Base-by-base conservation (phyloP, 106 monocot genomes). In the Phalaenopsis aphrodite region DNA sequence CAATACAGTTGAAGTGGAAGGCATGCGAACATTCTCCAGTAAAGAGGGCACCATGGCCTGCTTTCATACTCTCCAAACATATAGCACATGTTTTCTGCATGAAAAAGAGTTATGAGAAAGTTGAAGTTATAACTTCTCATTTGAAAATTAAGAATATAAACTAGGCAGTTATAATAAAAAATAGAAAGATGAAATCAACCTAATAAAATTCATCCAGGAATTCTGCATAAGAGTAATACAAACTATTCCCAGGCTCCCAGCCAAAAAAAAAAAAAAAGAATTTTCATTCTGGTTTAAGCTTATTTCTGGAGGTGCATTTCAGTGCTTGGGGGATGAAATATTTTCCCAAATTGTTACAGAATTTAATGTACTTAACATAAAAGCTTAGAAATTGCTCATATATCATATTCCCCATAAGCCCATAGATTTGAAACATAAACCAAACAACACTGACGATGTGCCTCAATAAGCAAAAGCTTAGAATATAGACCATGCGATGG, bases 1-100 rank as follows among this genome's bases (percentile, higher is more conserved):
- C 80, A 69, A 96, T 91, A 88, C 96, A 96, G 77, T 86, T 88
- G 80, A 96, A 96, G 85, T 93, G 96, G 83, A 96, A 96, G 66
- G 84, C 85, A 42, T 94, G 96, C 8, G 90, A 90, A 86, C 96
- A 96, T 73, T 96, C 96, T 56, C 93, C 96, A 39, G 93, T 96
- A 85, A 96, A 96, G 18, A 96, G 85, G 21, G 93, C 96, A 1
- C 93, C 96, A 61, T 87, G 82, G n/a, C 93, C 93, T 39, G 91
- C 82, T 83, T 92, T 93, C 96, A 96, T 91, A 30, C 68, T 66
- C n/a, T 84, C 85, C 38, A 96, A 55, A 69, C 93, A 96, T 81
- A 96, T 93, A 2, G 93, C 89, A 87, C 96, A 96, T 19, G 83
- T 96, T 75, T 79, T 88, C 93, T 95, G 93, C 46, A 81, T 72